Percentiles rank a stretch among this genome's conserved stretches.
phyloP scores from a whole-genome alignment of 2,329 filamentous ascomycete species.

The Alternaria viburni region DNA sequence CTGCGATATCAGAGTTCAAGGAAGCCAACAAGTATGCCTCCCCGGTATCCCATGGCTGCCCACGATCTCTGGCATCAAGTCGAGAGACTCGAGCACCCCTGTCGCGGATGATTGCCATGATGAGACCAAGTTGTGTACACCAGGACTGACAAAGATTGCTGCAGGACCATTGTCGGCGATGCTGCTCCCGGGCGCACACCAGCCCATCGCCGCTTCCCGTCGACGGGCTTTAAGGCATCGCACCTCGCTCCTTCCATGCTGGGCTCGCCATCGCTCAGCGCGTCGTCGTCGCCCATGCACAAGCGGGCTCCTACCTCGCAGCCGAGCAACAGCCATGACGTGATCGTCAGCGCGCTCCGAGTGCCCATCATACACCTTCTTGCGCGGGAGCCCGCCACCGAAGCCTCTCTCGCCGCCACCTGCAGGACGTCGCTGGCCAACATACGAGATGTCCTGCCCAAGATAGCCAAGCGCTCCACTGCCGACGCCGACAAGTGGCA shows the following conservation, averaged over 20 bases:
- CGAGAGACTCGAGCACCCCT: slow-evolving; percentile 18
- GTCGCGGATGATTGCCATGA: slow-evolving; percentile 3
- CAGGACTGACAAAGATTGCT: slow-evolving; percentile 40
- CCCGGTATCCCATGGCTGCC: slow-evolving; percentile 35
- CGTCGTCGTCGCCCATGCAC: slow-evolving; percentile 45
- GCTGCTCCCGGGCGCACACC: slow-evolving; percentile 40
- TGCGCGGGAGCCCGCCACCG: slow-evolving; percentile 48
- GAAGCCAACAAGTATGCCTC: slow-evolving; percentile 62
- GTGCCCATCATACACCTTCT: slow-evolving; percentile 60
- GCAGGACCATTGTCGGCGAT: slow-evolving; percentile 47
- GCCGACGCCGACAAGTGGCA: slow-evolving; percentile 52
- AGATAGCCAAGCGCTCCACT: slow-evolving; percentile 60
- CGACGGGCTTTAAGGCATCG: slow-evolving; percentile 42
- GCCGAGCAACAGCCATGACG: slow-evolving; percentile 41
- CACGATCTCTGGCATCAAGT: slow-evolving; percentile 24
- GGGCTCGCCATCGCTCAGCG: slow-evolving; percentile 50
- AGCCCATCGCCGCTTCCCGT: slow-evolving; percentile 46
- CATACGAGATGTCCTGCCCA: slow-evolving; percentile 48
- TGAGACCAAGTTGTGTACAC: slow-evolving; percentile 19
- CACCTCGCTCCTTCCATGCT: slow-evolving; percentile 46
- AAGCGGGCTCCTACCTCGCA: slow-evolving; percentile 51
- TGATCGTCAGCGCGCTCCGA: slow-evolving; percentile 51
- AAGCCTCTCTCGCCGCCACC: slow-evolving; percentile 41
- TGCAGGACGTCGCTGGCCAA: slow-evolving; percentile 38
- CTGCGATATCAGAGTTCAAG: slow-evolving; percentile 65